Conservation (phyloP, 352 stramenopile species). For the Phytophthora cactorum region DNA sequence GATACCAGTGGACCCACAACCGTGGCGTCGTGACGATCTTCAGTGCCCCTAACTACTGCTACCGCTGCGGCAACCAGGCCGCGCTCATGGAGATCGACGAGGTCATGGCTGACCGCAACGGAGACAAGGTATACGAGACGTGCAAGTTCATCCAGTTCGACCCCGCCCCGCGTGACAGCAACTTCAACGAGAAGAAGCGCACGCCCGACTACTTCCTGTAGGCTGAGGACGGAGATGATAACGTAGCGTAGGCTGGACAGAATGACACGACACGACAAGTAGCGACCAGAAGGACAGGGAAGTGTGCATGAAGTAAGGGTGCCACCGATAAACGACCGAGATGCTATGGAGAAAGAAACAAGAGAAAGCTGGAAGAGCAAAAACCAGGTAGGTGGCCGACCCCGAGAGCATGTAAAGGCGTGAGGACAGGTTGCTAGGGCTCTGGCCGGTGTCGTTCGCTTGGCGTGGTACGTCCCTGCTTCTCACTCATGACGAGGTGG, state of each 20-base stretch:
- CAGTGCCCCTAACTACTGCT: slow-evolving; percentile 95
- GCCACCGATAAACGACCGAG: slow-evolving; percentile 6
- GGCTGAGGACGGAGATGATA: not conserved
- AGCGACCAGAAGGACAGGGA: slow-evolving; percentile 10
- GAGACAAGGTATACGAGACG: slow-evolving; percentile 92
- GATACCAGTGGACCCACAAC: slow-evolving; percentile 94
- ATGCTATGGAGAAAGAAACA: slow-evolving; percentile 27
- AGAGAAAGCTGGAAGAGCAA: slow-evolving; percentile 19
- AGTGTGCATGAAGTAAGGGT: not conserved
- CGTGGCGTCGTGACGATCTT: slow-evolving; percentile 94
- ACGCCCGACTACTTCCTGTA: slow-evolving; percentile 94
- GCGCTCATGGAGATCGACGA: slow-evolving; percentile 96
- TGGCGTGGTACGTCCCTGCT: slow-evolving; percentile 22
- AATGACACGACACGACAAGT: slow-evolving; percentile 6
- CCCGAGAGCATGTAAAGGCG: slow-evolving; percentile 8
- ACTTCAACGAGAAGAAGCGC: slow-evolving; percentile 93
- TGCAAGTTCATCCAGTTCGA: slow-evolving; percentile 95
- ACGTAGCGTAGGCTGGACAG: slow-evolving; percentile 12
- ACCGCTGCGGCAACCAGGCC: slow-evolving; percentile 96
- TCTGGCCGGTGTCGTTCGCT: slow-evolving; percentile 18
- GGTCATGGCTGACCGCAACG: slow-evolving; percentile 86
- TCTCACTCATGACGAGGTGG: slow-evolving; percentile 25
- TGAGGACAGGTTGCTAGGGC: slow-evolving; percentile 16
- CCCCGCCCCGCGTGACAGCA: slow-evolving; percentile 89
- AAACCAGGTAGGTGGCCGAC: slow-evolving; percentile 19